Conservation (phyloP, 371 early-diverging fungal species). For the Mucor plumbeus region DNA sequence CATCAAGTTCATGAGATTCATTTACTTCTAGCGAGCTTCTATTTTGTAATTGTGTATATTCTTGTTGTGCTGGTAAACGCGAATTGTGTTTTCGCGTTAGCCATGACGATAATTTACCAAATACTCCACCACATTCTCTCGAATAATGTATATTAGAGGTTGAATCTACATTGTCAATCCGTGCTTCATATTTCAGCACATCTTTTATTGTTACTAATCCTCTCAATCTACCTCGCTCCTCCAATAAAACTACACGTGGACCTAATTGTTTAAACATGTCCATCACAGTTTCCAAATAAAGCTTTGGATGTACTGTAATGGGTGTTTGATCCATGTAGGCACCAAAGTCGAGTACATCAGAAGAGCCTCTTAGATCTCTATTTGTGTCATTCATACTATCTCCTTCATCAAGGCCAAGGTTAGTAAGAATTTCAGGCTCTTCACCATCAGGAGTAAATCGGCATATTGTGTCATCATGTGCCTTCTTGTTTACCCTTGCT, state of each 20-base stretch:
- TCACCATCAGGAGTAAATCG: slow-evolving; percentile 59
- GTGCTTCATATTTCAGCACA: slow-evolving; percentile 69
- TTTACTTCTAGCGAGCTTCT: slow-evolving; percentile 28
- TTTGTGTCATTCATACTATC: slow-evolving; percentile 18
- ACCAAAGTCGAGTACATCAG: slow-evolving; percentile 72
- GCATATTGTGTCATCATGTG: slow-evolving; percentile 59
- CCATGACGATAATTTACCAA: slow-evolving; percentile 29
- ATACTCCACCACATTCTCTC: slow-evolving; percentile 22
- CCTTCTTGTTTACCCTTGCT: slow-evolving; percentile 51
- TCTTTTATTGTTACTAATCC: slow-evolving; percentile 85
- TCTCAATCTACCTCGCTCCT: slow-evolving; percentile 67
- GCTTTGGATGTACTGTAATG: slow-evolving; percentile 77
- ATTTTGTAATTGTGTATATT: slow-evolving; percentile 29
- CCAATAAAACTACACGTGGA: slow-evolving; percentile 77
- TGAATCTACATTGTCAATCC: slow-evolving; percentile 44
- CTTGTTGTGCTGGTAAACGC: slow-evolving; percentile 10
- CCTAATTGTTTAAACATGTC: slow-evolving; percentile 95
- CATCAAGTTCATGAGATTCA: slow-evolving; percentile 29
- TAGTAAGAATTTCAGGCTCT: slow-evolving; percentile 34
- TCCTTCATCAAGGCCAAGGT: slow-evolving; percentile 7
- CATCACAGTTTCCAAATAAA: slow-evolving; percentile 86
- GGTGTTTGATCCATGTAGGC: slow-evolving; percentile 87
- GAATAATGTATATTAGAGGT: slow-evolving; percentile 6
- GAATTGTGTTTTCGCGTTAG: not conserved
- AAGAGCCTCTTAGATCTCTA: slow-evolving; percentile 39